Evolutionary conservation across 2,329 filamentous ascomycete genomes (phyloP), one percentile per base, ranked within the genome.

Genomic region (Grosmannia huntii): DNA sequence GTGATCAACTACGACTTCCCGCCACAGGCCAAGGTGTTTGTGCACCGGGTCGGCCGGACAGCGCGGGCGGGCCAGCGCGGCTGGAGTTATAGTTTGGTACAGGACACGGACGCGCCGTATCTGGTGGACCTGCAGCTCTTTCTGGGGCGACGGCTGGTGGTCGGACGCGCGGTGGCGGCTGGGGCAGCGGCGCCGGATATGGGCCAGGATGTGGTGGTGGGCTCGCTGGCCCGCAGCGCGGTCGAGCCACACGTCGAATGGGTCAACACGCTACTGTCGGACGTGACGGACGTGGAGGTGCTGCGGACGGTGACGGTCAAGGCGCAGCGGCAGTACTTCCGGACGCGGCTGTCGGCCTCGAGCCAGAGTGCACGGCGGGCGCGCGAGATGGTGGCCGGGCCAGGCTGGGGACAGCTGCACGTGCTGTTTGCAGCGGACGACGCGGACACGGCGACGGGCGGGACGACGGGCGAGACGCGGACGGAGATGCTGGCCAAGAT

Each of bases 1-100:
- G 94, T 99, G 60, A 92, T 99, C 76, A 97, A 99, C 76, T 99
- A 95, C 72, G 92, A 97, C 68, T 99, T 99, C 63, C 92, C 94
- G 3, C 88, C 92, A 1, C 94, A 97, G 67, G 90, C 94, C 23
- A 99, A 99, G 73, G 85, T 99, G 49, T 99, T 95, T 66, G 87
- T 99, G 31, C 94, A 99, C 72, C 86, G 94, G 68, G 94, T 99
- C 53, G 94, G 94, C 66, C 86, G 94, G 73, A 99, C 95, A 28
- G 95, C 94, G 48, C 84, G 94, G 80, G 95, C 95, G 51, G 94
- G 92, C 16, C 86, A 90, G 66, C 84, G 86, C 63, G 94, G 94
- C 62, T 97, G 94, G 94, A 88, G 87, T 73, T 99, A 96, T 73
- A 96, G 89, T 75, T 78, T 99, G 25, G 85, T 97, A 28, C 82